Conservation (phyloP, 116 monocot genomes). For the Posidonia oceanica region DNA sequence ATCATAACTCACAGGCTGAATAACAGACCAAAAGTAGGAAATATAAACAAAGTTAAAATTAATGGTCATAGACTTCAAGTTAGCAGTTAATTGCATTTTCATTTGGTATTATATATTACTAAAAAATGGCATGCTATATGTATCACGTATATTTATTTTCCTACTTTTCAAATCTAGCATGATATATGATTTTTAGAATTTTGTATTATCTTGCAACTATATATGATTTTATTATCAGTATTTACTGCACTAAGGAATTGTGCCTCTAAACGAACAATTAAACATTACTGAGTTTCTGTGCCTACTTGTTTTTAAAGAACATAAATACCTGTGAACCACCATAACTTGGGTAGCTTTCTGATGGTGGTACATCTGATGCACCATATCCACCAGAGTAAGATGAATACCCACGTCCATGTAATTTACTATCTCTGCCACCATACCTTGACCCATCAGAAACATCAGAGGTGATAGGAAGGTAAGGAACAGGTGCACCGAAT, state of each 20-base stretch:
- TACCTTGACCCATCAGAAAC: constrained; percentile 46
- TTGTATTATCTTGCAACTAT: no score
- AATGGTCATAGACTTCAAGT: neutral
- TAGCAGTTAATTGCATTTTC: no score
- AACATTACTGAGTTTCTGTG: neutral
- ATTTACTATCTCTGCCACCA: constrained; percentile 56
- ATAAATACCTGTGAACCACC: constrained; percentile 55
- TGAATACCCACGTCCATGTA: constrained; percentile 44
- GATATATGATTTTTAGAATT: no score
- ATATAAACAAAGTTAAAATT: neutral
- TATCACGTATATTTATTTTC: no score
- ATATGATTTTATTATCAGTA: no score
- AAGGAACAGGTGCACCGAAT: constrained; percentile 39
- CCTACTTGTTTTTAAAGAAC: neutral
- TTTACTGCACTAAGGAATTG: neutral
- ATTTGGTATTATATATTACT: no score
- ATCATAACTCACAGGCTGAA: no score
- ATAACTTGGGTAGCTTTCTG: constrained; percentile 49
- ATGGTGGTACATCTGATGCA: constrained; percentile 17
- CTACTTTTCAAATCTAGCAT: no score
- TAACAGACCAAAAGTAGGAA: no score
- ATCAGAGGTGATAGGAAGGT: constrained; percentile 32
- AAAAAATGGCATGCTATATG: no score
- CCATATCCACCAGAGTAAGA: constrained; percentile 60
- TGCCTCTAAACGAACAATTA: neutral